phyloP scores from a whole-genome alignment of 1,284 basidiomycete species.

The Volvariella surrecta region DNA sequence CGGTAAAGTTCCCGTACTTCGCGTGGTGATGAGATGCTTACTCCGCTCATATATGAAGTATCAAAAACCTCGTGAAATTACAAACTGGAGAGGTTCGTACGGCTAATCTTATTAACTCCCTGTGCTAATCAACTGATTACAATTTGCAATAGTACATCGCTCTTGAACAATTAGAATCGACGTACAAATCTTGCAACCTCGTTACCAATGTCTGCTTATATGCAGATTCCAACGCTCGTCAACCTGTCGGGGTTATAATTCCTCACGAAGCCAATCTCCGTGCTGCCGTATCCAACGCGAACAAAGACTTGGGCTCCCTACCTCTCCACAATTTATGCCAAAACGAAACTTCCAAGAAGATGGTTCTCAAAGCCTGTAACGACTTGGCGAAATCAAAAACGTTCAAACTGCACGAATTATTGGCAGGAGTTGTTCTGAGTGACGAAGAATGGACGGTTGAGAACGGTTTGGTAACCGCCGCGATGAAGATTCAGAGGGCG shows the following conservation, averaged over 20 bases:
- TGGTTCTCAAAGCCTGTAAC: slow-evolving; percentile 78
- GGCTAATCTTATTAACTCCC: not conserved
- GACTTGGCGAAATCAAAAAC: no score
- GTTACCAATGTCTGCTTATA: slow-evolving; percentile 80
- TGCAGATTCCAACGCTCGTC: slow-evolving; percentile 69
- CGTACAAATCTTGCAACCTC: slow-evolving; percentile 77
- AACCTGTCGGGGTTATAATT: slow-evolving; percentile 75
- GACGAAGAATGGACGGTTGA: slow-evolving; percentile 89
- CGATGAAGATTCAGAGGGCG: slow-evolving; percentile 83
- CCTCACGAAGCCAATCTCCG: slow-evolving; percentile 74
- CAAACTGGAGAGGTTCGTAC: slow-evolving; percentile 60
- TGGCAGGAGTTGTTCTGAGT: slow-evolving; percentile 72
- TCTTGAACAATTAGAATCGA: slow-evolving; percentile 77
- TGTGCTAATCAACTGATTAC: not conserved
- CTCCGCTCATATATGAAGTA: slow-evolving; percentile 23
- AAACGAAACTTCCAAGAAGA: slow-evolving; percentile 46
- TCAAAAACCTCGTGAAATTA: slow-evolving; percentile 87
- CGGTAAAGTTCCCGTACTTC: slow-evolving; percentile 29
- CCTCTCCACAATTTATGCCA: slow-evolving; percentile 53
- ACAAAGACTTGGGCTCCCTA: slow-evolving; percentile 11
- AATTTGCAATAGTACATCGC: slow-evolving; percentile 64
- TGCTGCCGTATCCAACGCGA: slow-evolving; percentile 32
- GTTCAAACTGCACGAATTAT: no score
- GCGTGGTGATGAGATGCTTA: slow-evolving; percentile 1
- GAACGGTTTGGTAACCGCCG: slow-evolving; percentile 80